Conservation (phyloP, 1,139 yeast genomes). For the Yamadazyma triangularis region DNA sequence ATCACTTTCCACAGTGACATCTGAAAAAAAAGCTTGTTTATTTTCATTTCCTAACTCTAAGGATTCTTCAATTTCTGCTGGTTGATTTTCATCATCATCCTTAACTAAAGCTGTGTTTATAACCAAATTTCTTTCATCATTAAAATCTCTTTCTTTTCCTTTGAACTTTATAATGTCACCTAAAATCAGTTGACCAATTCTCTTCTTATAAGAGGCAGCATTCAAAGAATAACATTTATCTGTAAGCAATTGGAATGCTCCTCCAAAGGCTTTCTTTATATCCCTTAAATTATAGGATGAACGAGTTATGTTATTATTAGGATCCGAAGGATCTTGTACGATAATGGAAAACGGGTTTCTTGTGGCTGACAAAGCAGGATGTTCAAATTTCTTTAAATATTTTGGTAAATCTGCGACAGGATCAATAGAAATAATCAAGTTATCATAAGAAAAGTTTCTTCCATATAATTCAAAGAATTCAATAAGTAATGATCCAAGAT, state of each 20-base stretch:
- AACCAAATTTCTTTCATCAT: constrained; percentile 67
- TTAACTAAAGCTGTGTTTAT: constrained; percentile 53
- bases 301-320: constrained; percentile 75
- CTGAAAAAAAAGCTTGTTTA: constrained; percentile 27
- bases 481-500: constrained; percentile 81
- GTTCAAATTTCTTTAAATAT: constrained; percentile 54
- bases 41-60: constrained; percentile 9
- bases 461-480: constrained; percentile 98
- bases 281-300: constrained; percentile 81
- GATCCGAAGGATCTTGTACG: constrained; percentile 89
- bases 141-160: constrained; percentile 75
- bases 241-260: constrained; percentile 79
- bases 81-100: constrained; percentile 18
- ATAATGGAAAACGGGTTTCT: constrained; percentile 64
- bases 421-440: constrained; percentile 61
- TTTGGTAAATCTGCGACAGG: constrained; percentile 43
- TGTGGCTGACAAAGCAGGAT: constrained; percentile 51
- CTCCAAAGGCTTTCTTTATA: constrained; percentile 82
- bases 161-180: constrained; percentile 77
- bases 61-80: constrained; percentile 3
- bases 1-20: constrained; percentile 40
- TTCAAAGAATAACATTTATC: constrained; percentile 62
- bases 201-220: constrained; percentile 58
- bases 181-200: constrained; percentile 70
- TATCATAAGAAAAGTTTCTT: constrained; percentile 81